phyloP scores from a whole-genome alignment of 2,329 filamentous ascomycete species.

The Myriangium duriaei region DNA sequence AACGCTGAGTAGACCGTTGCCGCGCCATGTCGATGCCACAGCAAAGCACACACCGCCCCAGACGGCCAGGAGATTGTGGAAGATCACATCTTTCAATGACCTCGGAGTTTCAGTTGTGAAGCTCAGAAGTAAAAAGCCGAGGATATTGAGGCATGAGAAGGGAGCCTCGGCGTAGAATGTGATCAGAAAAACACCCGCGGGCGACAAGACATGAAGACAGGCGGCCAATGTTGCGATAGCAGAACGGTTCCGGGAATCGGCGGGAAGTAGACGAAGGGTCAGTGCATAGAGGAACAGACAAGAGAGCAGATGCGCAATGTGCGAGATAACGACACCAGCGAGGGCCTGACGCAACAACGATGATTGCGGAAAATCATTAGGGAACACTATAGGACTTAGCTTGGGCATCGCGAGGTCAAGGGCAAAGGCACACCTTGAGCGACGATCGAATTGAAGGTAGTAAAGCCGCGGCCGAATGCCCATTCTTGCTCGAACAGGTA shows the following conservation, averaged over 20 bases:
- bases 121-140: slow-evolving; percentile 51
- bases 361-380: slow-evolving; percentile 11
- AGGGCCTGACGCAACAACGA: slow-evolving; percentile 27
- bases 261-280: slow-evolving; percentile 42
- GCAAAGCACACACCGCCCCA: slow-evolving; percentile 43
- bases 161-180: slow-evolving; percentile 73
- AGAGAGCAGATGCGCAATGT: slow-evolving; percentile 64
- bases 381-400: slow-evolving; percentile 19
- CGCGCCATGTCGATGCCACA: slow-evolving; percentile 59
- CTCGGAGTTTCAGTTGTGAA: not conserved
- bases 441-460: slow-evolving; percentile 31
- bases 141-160: slow-evolving; percentile 66
- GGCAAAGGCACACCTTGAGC: slow-evolving; percentile 29
- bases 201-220: slow-evolving; percentile 67
- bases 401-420: slow-evolving; percentile 21
- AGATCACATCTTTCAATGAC: not conserved
- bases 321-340: slow-evolving; percentile 54
- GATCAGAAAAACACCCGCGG: slow-evolving; percentile 79
- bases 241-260: slow-evolving; percentile 19
- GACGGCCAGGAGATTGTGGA: slow-evolving; percentile 13
- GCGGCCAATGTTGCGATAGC: slow-evolving; percentile 56
- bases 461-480: slow-evolving; percentile 58
- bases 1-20: slow-evolving; percentile 78
- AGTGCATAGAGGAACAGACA: slow-evolving; percentile 60
- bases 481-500: slow-evolving; percentile 72